These are phyloP conservation scores for Hypericum androsaemum DNA, from an alignment of 345 rosid species.

Conservation along the genomic window DNA sequence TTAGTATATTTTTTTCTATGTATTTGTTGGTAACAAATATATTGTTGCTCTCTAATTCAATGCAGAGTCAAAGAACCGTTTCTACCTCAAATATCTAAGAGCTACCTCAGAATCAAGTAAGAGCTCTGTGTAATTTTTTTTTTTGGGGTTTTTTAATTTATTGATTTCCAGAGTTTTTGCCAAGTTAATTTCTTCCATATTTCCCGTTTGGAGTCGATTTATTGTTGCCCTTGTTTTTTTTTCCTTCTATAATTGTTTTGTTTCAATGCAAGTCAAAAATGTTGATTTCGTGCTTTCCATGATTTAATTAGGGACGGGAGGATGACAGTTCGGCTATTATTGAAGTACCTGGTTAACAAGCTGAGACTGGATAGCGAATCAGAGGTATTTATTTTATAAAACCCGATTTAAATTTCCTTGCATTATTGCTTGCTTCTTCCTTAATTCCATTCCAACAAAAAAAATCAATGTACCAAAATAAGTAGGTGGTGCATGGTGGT, in stretches of 20 bases:
- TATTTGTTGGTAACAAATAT: background rate
- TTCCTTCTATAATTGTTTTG: background rate
- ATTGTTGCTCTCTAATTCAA: constrained; percentile 2
- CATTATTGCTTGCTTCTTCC: constrained; percentile 7
- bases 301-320: constrained; percentile 61
- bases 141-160: too few relatives aligned
- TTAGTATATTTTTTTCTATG: background rate
- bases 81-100: constrained; percentile 89
- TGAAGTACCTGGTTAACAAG: constrained; percentile 87
- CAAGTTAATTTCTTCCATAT: too few relatives aligned
- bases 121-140: background rate
- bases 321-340: constrained; percentile 80
- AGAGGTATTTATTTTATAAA: constrained; percentile 51
- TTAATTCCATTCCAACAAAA: background rate
- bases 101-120: constrained; percentile 98
- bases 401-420: too few relatives aligned
- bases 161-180: too few relatives aligned
- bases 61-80: constrained; percentile 78
- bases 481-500: background rate
- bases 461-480: background rate
- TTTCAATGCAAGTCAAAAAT: background rate
- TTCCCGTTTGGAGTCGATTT: background rate
- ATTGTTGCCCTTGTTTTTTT: background rate
- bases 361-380: constrained; percentile 81
- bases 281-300: background rate